Base-by-base conservation (phyloP, 2,329 filamentous ascomycete species). In the Sporothrix protearum region DNA sequence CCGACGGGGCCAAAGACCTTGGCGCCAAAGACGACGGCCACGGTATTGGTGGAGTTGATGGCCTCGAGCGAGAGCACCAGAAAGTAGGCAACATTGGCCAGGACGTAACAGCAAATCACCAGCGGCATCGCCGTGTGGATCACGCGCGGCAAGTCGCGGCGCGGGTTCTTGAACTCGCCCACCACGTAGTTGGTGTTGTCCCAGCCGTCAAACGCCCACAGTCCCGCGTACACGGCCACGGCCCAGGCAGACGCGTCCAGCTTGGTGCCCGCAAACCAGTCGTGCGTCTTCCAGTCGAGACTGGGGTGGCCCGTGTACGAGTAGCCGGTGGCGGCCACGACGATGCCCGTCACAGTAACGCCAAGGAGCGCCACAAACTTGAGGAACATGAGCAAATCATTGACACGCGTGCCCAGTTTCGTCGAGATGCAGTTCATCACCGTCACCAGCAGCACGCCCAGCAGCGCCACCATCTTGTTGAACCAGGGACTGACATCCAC, bases 171-270 rank as follows among this genome's bases (percentile, higher is more conserved):
- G 83, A 99, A 98, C 81, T 99, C 96, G 76, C 94, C 96, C 0
- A 96, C 94, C 7, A 99, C 96, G 78, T 97, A 99, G 81, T 97
- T 99, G 74, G 95, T 97, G 80, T 99, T 99, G 79, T 99, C 96
- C 96, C 96, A 99, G 39, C 96, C 96, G 79, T 99, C 96, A 81
- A 96, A 99, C 0, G 96, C 96, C 96, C 96, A 99, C 5, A 99
- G 85, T 9, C 96, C 96, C 19, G 94, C 95, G 79, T 99, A 99
- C 63, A 99, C 82, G 0, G 96, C 96, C 63, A 99, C 91, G 2
- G 96, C 96, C 92, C 94, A 98, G 75, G 90, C 90, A 63, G 91
- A 96, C 68, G 92, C 86, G 78, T 94, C 91, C 16, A 85, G 88
- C 74, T 88, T 93, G 4, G 95, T 97, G 71, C 91, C 90, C 70